Evolutionary conservation across 1,139 yeast species (phyloP).

Genomic region (Wickerhamiella infanticola): DNA sequence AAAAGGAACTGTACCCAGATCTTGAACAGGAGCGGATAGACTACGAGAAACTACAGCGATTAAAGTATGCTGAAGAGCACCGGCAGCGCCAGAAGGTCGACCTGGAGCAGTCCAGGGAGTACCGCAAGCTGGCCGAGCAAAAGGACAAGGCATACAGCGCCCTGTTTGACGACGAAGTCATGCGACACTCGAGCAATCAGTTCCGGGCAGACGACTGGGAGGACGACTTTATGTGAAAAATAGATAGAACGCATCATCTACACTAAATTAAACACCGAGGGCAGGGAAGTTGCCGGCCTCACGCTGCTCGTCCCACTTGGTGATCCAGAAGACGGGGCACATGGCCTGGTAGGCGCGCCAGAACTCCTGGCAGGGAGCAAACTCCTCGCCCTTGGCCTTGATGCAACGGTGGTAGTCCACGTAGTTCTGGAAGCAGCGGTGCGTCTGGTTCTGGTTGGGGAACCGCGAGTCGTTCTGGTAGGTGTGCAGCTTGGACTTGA

Average conservation of each 20-base stretch:
- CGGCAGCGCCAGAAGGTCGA: slow-evolving; percentile 24
- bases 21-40: slow-evolving; percentile 29
- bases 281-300: slow-evolving; percentile 55
- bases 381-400: slow-evolving; percentile 93
- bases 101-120: slow-evolving; percentile 19
- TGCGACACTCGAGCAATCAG: slow-evolving; percentile 37
- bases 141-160: slow-evolving; percentile 40
- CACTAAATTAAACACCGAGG: slow-evolving; percentile 24
- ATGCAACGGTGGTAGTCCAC: slow-evolving; percentile 97
- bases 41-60: slow-evolving; percentile 23
- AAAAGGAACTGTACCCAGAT: slow-evolving; percentile 37
- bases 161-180: slow-evolving; percentile 35
- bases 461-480: slow-evolving; percentile 48
- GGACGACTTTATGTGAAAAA: slow-evolving; percentile 36
- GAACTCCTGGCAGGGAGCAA: slow-evolving; percentile 93
- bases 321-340: slow-evolving; percentile 89
- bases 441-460: slow-evolving; percentile 95
- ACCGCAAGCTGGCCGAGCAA: slow-evolving; percentile 22
- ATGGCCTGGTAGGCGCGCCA: slow-evolving; percentile 79
- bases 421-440: slow-evolving; percentile 96
- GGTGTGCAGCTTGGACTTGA: slow-evolving; percentile 15
- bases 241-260: not conserved
- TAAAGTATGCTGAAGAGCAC: slow-evolving; percentile 24
- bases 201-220: slow-evolving; percentile 45
- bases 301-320: slow-evolving; percentile 94